A percentile compares a stretch with the other conserved stretches of the same genome.
phyloP scores from a whole-genome alignment of 148 eudicot species.

The Rhododendron molle region DNA sequence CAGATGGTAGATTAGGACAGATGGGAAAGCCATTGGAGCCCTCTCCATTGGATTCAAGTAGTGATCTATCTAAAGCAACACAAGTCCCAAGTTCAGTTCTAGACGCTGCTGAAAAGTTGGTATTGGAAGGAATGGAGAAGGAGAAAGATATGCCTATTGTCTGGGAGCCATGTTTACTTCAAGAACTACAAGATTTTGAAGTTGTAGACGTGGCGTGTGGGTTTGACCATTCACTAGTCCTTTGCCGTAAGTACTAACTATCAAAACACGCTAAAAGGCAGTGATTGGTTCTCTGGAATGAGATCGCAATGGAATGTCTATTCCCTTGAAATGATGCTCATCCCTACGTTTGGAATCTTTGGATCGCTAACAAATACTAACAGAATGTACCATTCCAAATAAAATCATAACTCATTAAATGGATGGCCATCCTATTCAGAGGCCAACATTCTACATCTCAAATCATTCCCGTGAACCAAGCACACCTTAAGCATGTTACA shows the following conservation, averaged over 20 bases:
- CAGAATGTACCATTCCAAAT: not conserved
- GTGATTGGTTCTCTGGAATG: not conserved
- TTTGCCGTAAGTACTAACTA: slow-evolving; percentile 60
- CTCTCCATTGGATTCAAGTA: slow-evolving; percentile 59
- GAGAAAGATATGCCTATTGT: slow-evolving; percentile 91
- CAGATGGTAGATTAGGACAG: slow-evolving; percentile 89
- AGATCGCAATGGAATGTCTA: not conserved
- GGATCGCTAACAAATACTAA: not conserved
- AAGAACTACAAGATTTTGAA: slow-evolving; percentile 43
- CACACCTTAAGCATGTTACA: not conserved
- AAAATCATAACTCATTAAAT: not conserved
- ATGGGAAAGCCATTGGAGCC: slow-evolving; percentile 46
- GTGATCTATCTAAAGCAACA: slow-evolving; percentile 22
- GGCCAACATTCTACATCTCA: not conserved
- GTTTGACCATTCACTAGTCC: slow-evolving; percentile 78
- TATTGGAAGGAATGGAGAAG: slow-evolving; percentile 73
- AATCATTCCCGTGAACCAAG: not conserved
- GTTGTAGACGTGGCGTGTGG: slow-evolving; percentile 78
- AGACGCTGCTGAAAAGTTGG: slow-evolving; percentile 68
- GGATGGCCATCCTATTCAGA: not conserved
- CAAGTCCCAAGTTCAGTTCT: slow-evolving; percentile 32
- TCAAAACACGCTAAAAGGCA: not conserved
- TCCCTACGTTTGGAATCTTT: not conserved
- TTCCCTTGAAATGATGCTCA: not conserved
- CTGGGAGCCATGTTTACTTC: slow-evolving; percentile 70